Percentiles rank a stretch among this genome's conserved stretches.
Conservation (phyloP, 2,329 filamentous ascomycete species). For the Epichloe coenophiala region DNA sequence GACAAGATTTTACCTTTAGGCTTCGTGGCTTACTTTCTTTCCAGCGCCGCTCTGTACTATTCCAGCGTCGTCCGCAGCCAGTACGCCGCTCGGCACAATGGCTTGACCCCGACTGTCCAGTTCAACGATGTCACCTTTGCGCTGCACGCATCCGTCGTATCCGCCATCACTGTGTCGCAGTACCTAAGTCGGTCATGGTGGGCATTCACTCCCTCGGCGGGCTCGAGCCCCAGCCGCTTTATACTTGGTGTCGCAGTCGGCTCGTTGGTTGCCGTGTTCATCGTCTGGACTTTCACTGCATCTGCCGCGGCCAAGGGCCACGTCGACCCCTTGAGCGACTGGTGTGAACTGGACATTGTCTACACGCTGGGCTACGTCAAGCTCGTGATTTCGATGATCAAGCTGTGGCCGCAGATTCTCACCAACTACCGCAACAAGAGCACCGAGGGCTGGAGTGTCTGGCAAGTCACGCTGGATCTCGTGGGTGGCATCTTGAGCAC, state of each 20-base stretch:
- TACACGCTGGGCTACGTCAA: constrained; percentile 78
- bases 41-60: constrained; percentile 63
- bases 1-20: constrained; percentile 25
- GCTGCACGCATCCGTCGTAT: constrained; percentile 63
- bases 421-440: constrained; percentile 76
- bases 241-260: constrained; percentile 60
- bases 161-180: constrained; percentile 61
- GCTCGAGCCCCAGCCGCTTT: constrained; percentile 41
- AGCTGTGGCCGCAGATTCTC: constrained; percentile 80
- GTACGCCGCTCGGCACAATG: constrained; percentile 68
- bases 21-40: constrained; percentile 63
- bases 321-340: constrained; percentile 29
- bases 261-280: constrained; percentile 46
- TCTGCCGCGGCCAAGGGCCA: constrained; percentile 16
- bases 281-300: constrained; percentile 34
- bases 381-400: constrained; percentile 73
- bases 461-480: constrained; percentile 72
- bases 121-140: constrained; percentile 88
- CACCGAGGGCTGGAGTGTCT: constrained; percentile 79
- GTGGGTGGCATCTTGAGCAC: constrained; percentile 71
- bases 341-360: constrained; percentile 50
- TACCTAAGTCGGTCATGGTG: constrained; percentile 62
- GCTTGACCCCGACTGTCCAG: constrained; percentile 68
- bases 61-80: constrained; percentile 64
- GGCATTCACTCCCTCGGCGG: constrained; percentile 53